These are phyloP conservation scores for Fragilariopsis cylindrus DNA, from an alignment of 108 stramenopile genomes.

Conservation along the genomic window DNA sequence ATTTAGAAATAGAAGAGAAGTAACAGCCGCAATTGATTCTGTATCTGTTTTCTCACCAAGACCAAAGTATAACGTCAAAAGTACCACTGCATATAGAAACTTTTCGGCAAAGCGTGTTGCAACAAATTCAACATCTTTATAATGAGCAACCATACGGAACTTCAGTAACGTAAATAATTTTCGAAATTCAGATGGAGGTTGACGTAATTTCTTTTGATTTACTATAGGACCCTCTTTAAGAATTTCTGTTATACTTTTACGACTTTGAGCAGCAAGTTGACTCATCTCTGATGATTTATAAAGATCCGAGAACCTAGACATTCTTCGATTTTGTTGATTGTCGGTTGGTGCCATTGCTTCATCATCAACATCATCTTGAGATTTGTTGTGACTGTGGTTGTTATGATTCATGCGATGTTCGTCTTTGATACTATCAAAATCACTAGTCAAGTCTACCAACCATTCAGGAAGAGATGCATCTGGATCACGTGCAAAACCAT, in stretches of 20 bases:
- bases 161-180: constrained; percentile 14
- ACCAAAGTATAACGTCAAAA: constrained; percentile 26
- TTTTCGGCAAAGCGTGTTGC: constrained; percentile 30
- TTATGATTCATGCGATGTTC: constrained; percentile 4
- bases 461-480: constrained; percentile 27
- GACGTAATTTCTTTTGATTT: neutral
- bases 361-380: neutral
- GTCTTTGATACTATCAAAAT: constrained; percentile 13
- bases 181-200: constrained; percentile 15
- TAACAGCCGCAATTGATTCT: constrained; percentile 13
- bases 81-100: constrained; percentile 20
- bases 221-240: neutral
- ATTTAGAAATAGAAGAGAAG: constrained; percentile 21
- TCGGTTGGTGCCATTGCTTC: neutral
- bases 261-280: constrained; percentile 6
- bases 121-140: constrained; percentile 22
- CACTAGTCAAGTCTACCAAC: constrained; percentile 26
- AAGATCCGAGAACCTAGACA: constrained; percentile 10
- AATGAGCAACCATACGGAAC: constrained; percentile 25
- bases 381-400: neutral
- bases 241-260: neutral
- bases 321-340: neutral
- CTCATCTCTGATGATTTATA: constrained; percentile 12
- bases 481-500: constrained; percentile 8
- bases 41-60: constrained; percentile 21